Conservation (phyloP, 345 rosid species). For the Orychophragmus violaceus region DNA sequence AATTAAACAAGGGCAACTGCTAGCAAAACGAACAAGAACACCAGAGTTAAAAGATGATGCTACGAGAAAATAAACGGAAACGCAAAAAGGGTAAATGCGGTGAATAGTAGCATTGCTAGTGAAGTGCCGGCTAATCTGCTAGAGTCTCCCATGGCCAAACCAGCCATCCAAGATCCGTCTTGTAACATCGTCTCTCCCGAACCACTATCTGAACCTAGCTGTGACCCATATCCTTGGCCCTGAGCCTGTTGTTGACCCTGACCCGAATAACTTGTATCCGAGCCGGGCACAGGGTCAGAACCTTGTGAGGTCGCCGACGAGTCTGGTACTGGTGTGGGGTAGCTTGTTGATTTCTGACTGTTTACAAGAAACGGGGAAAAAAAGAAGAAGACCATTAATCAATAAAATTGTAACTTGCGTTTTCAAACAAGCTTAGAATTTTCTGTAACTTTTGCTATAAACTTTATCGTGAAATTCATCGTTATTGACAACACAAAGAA, state of each 20-base stretch:
- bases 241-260: slow-evolving; percentile 25
- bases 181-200: slow-evolving; percentile 52
- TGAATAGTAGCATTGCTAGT: background rate
- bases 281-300: slow-evolving; percentile 29
- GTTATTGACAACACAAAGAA: background rate
- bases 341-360: slow-evolving; percentile 81
- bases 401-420: background rate
- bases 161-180: slow-evolving; percentile 86
- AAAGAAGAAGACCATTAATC: background rate
- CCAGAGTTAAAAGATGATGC: background rate
- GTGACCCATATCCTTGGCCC: slow-evolving; percentile 25
- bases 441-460: background rate
- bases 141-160: slow-evolving; percentile 86
- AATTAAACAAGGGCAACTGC: background rate
- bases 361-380: background rate
- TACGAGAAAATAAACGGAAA: slow-evolving; percentile 9
- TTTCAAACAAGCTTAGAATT: background rate
- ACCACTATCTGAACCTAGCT: slow-evolving; percentile 25
- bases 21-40: background rate
- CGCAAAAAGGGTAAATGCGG: background rate
- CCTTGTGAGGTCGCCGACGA: slow-evolving; percentile 38
- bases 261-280: slow-evolving; percentile 30
- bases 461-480: background rate
- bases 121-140: slow-evolving; percentile 24
- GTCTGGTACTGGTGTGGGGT: slow-evolving; percentile 45